A percentile compares a stretch with the other conserved stretches of the same genome.
Evolutionary conservation across 495 filamentous ascomycete species (phyloP).

Genomic region (Neurospora cerealis): DNA sequence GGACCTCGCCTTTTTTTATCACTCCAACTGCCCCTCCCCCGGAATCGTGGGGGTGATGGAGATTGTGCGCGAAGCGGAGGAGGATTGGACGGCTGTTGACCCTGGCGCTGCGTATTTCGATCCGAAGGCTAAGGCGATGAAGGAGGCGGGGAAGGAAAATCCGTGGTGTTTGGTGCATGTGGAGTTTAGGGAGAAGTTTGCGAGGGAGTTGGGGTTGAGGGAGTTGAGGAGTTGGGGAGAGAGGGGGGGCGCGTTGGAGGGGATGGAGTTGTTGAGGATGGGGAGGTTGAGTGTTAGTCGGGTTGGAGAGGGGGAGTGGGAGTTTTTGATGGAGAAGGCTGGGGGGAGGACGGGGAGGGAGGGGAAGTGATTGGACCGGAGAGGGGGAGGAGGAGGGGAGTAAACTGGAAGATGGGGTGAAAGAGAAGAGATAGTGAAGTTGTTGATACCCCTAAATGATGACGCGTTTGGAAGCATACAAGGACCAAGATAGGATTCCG

Average conservation of each 20-base stretch:
- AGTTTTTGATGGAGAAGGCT: constrained; percentile 57
- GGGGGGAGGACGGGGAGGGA: constrained; percentile 21
- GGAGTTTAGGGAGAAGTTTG: constrained; percentile 70
- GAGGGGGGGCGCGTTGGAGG: constrained; percentile 54
- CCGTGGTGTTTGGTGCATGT: constrained; percentile 89
- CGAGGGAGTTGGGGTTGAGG: constrained; percentile 57
- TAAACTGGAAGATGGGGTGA: no score
- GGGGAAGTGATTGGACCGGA: background rate
- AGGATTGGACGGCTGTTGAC: constrained; percentile 78
- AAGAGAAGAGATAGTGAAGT: constrained; percentile 20
- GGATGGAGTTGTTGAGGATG: constrained; percentile 76
- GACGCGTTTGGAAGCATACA: no score
- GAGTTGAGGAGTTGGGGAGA: constrained; percentile 55
- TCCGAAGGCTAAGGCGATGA: constrained; percentile 54
- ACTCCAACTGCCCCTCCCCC: constrained; percentile 86
- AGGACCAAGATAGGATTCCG: no score
- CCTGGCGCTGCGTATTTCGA: constrained; percentile 77
- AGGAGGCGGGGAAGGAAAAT: constrained; percentile 18
- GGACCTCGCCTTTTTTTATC: constrained; percentile 93
- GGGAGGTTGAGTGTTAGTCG: constrained; percentile 73
- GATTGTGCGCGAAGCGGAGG: constrained; percentile 70
- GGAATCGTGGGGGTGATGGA: constrained; percentile 92
- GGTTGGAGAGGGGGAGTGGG: constrained; percentile 66
- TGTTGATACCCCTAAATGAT: background rate
- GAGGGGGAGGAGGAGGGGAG: constrained; percentile 34